Evolutionary conservation across 2,329 filamentous ascomycete species (phyloP), one percentile per base, ranked within the genome.

Genomic region (Botrytis deweyae): DNA sequence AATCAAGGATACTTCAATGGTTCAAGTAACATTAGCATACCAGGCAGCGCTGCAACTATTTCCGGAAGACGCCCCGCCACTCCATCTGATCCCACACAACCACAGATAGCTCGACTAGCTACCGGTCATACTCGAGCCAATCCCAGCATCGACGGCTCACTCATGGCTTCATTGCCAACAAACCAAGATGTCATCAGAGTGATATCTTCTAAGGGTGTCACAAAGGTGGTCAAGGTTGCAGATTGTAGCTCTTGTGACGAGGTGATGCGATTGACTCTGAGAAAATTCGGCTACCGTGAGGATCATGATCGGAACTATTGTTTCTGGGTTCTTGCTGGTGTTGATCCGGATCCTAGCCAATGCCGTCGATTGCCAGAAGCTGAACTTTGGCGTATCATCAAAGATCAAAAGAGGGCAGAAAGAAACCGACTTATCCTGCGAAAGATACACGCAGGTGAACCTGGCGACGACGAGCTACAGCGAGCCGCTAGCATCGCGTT

Each of bases 291-390:
- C 59, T 87, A 97, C 44, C 93, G 94, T 36, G 94, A 97, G 80
- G 93, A 95, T 76, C 94, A 98, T 80, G 93, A 96, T 81, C 90
- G 94, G 79, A 97, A 97, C 80, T 98, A 97, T 84, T 98, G 95
- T 85, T 98, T 99, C 84, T 98, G 96, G 86, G 92, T 97, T 1
- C 86, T 98, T 74, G 91, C 93, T 77, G 95, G 95, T 69, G 86
- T 94, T 58, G 94, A 98, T 66, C 91, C 95, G 2, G 92, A 96
- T 78, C 92, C 94, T 44, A 88, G 88, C 68, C 90, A 94, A 80
- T 97, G 93, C 81, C 91, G 94, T 75, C 90, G 93, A 68, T 86
- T 98, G 58, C 91, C 91, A 49, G 96, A 99, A 80, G 91, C 90
- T 7, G 96, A 99, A 81, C 85, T 99, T 18, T 93, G 96, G 87